Percentiles rank a stretch among this genome's conserved stretches.
Conservation (phyloP, 2,329 filamentous ascomycete genomes). For the Dothistroma septosporum region DNA sequence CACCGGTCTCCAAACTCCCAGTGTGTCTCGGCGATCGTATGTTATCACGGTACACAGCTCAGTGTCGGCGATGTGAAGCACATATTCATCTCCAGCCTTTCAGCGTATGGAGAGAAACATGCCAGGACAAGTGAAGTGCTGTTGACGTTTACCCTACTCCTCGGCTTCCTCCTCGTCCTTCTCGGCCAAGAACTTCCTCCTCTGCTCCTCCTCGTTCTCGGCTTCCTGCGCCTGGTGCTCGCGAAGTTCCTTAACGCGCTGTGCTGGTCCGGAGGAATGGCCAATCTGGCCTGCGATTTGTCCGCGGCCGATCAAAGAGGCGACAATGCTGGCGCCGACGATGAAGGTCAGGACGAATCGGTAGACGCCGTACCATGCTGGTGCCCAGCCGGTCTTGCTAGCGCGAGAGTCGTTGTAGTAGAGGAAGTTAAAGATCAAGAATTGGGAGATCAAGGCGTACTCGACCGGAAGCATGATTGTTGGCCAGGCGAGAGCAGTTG, state of each 20-base stretch:
- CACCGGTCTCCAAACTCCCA: not conserved
- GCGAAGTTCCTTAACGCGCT: constrained; percentile 49
- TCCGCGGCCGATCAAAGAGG: constrained; percentile 76
- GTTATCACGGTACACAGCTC: no score
- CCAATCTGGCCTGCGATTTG: constrained; percentile 62
- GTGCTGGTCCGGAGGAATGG: constrained; percentile 41
- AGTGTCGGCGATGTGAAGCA: not conserved
- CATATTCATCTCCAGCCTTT: not conserved
- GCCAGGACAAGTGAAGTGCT: not conserved
- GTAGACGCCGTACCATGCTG: constrained; percentile 81
- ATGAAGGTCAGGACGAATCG: constrained; percentile 89
- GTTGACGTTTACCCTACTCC: constrained; percentile 11
- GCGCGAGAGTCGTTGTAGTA: constrained; percentile 82
- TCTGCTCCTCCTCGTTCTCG: constrained; percentile 33
- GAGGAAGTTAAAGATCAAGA: constrained; percentile 75
- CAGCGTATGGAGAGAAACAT: not conserved
- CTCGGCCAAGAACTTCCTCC: constrained; percentile 27
- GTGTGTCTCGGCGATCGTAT: not conserved
- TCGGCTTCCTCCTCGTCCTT: constrained; percentile 32
- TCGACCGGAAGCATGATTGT: constrained; percentile 80
- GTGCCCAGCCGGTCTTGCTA: constrained; percentile 70
- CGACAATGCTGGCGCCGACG: constrained; percentile 75
- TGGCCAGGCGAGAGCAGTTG: constrained; percentile 81
- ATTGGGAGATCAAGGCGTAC: constrained; percentile 80
- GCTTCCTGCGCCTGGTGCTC: constrained; percentile 28